phyloP scores from a whole-genome alignment of 2,329 filamentous ascomycete genomes.

The Trichoderma hamatum region DNA sequence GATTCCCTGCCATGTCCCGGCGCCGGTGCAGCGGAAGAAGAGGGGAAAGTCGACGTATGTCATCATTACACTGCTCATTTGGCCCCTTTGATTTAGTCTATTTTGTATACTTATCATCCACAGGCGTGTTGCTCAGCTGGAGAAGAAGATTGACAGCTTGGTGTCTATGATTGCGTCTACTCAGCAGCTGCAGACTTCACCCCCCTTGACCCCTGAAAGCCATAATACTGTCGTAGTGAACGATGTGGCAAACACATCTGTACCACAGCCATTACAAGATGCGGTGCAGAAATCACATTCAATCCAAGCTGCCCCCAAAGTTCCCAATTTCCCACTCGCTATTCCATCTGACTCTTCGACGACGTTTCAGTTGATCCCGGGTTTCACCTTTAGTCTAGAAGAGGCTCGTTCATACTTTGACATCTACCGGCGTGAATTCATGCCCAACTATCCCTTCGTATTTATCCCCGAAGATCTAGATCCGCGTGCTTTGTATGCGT shows the following conservation, averaged over 20 bases:
- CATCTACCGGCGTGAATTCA: conserved; percentile 40
- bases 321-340: neutral
- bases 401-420: conserved; percentile 41
- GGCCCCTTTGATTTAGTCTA: neutral
- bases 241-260: neutral
- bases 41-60: conserved; percentile 44
- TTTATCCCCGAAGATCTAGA: conserved; percentile 35
- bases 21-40: conserved; percentile 40
- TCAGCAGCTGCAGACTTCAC: conserved; percentile 34
- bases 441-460: conserved; percentile 46
- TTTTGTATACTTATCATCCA: neutral
- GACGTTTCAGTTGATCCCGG: conserved; percentile 40
- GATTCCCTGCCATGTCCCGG: conserved; percentile 40
- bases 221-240: neutral
- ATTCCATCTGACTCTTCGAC: neutral
- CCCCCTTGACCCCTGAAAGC: conserved; percentile 29
- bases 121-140: conserved; percentile 44
- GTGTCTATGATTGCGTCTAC: conserved; percentile 42
- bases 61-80: neutral
- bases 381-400: conserved; percentile 39
- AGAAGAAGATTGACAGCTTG: conserved; percentile 47
- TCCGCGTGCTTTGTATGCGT: conserved; percentile 38
- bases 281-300: neutral
- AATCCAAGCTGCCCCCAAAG: neutral
- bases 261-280: neutral